Percentiles rank a stretch among this genome's conserved stretches.
Conservation (phyloP, 2,329 filamentous ascomycete genomes). For the Fusarium gaditjirri region DNA sequence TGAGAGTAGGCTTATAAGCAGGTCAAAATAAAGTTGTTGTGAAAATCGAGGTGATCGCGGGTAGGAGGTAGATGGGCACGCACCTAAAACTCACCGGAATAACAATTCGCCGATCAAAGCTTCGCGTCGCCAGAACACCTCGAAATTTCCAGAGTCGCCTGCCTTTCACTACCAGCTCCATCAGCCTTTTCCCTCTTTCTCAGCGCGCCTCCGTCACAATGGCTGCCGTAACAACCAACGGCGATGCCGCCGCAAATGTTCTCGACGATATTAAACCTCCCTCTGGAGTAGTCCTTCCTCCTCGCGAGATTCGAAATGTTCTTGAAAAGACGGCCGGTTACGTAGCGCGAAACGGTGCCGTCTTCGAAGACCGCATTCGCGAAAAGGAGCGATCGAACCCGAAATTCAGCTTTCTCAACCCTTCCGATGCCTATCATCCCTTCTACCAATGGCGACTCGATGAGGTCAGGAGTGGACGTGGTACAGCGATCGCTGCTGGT, state of each 20-base stretch:
- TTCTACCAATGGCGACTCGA: conserved; percentile 92
- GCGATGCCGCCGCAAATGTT: conserved; percentile 58
- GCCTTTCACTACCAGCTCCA: conserved; percentile 8
- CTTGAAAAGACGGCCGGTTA: conserved; percentile 97
- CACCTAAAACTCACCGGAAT: background rate
- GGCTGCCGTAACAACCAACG: conserved; percentile 58
- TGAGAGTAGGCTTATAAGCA: background rate
- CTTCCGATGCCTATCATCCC: conserved; percentile 82
- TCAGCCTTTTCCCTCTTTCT: conserved; percentile 5
- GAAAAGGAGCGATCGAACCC: conserved; percentile 85
- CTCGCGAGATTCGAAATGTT: conserved; percentile 83
- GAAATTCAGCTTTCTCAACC: conserved; percentile 90
- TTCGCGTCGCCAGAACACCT: conserved; percentile 36
- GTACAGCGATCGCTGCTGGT: conserved; percentile 81
- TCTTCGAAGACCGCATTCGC: conserved; percentile 85
- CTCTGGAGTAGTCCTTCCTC: conserved; percentile 85
- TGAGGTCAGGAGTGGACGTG: conserved; percentile 86
- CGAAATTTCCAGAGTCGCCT: conserved; percentile 42
- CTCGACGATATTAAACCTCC: conserved; percentile 81
- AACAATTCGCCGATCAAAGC: conserved; percentile 22
- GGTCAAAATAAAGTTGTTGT: background rate
- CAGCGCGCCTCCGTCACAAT: conserved; percentile 35
- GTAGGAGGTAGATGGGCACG: background rate
- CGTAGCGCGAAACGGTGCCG: conserved; percentile 74
- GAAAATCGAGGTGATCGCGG: background rate